A percentile compares a stretch with the other conserved stretches of the same genome.
phyloP scores from a whole-genome alignment of 2,329 filamentous ascomycete species.

The Stenocarpella maydis region DNA sequence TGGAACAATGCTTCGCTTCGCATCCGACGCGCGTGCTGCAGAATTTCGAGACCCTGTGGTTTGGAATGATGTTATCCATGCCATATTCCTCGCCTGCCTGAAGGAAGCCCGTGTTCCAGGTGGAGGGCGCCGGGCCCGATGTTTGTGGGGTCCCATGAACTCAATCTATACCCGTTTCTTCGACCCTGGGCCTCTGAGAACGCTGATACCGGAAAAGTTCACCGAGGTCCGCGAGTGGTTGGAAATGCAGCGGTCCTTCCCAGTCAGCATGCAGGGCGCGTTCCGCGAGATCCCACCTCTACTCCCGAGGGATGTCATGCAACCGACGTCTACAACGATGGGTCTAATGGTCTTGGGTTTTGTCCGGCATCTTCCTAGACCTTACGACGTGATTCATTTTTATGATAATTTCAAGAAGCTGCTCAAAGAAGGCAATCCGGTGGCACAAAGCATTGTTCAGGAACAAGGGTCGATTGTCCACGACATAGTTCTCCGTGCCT shows the following conservation, averaged over 20 bases:
- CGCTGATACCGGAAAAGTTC: conserved; percentile 41
- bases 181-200: conserved; percentile 54
- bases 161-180: conserved; percentile 59
- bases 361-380: conserved; percentile 49
- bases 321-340: conserved; percentile 51
- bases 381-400: conserved; percentile 53
- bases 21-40: conserved; percentile 59
- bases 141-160: conserved; percentile 57
- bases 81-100: conserved; percentile 55
- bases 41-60: conserved; percentile 57
- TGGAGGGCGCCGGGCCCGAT: conserved; percentile 25
- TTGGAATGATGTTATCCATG: conserved; percentile 61
- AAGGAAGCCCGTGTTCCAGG: conserved; percentile 48
- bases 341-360: conserved; percentile 58
- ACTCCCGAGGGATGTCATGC: conserved; percentile 37
- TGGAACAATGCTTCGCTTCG: conserved; percentile 61
- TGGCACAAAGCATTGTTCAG: conserved; percentile 47
- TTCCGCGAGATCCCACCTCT: conserved; percentile 37
- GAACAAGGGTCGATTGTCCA: conserved; percentile 55
- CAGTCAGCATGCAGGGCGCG: conserved; percentile 32
- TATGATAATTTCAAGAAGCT: conserved; percentile 57
- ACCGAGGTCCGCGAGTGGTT: conserved; percentile 31
- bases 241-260: conserved; percentile 20
- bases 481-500: conserved; percentile 58
- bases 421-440: conserved; percentile 48